Evolutionary conservation across 1,139 yeast genomes (phyloP).

Genomic region (Pichia sp.): DNA sequence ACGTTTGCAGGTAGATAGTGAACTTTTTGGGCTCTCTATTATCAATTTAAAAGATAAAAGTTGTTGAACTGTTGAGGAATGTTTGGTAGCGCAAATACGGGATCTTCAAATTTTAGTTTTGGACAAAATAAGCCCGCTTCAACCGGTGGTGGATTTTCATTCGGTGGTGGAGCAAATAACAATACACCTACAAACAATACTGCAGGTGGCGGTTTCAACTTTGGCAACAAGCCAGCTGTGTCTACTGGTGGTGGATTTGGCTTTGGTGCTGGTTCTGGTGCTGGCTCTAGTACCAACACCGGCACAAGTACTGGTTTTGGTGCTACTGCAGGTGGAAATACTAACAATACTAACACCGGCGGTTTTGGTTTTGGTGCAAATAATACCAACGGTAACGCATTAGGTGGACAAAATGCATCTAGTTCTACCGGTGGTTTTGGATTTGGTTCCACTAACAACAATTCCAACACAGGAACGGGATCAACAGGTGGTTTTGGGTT

Average conservation of each 20-base stretch:
- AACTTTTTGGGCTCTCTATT: too few relatives aligned
- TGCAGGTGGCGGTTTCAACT: slow-evolving; percentile 10
- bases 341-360: background rate
- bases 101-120: background rate
- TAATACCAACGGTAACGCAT: slow-evolving; percentile 19
- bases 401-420: slow-evolving; percentile 9
- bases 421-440: slow-evolving; percentile 15
- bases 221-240: slow-evolving; percentile 16
- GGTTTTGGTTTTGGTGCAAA: slow-evolving; percentile 14
- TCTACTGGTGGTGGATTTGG: slow-evolving; percentile 12
- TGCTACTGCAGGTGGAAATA: slow-evolving; percentile 2
- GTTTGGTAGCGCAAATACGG: background rate
- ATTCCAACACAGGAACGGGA: slow-evolving; percentile 20
- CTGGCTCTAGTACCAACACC: slow-evolving; percentile 12
- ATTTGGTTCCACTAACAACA: slow-evolving; percentile 19
- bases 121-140: slow-evolving; percentile 7
- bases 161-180: slow-evolving; percentile 30
- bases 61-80: background rate
- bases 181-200: slow-evolving; percentile 7
- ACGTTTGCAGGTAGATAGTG: too few relatives aligned
- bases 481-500: slow-evolving; percentile 20
- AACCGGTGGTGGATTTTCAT: slow-evolving; percentile 21
- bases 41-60: too few relatives aligned
- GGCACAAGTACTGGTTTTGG: slow-evolving; percentile 11
- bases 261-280: background rate